Evolutionary conservation across 768 basidiomycete species (phyloP), one percentile per base, ranked within the genome.

Genomic region (Suillus decipiens): DNA sequence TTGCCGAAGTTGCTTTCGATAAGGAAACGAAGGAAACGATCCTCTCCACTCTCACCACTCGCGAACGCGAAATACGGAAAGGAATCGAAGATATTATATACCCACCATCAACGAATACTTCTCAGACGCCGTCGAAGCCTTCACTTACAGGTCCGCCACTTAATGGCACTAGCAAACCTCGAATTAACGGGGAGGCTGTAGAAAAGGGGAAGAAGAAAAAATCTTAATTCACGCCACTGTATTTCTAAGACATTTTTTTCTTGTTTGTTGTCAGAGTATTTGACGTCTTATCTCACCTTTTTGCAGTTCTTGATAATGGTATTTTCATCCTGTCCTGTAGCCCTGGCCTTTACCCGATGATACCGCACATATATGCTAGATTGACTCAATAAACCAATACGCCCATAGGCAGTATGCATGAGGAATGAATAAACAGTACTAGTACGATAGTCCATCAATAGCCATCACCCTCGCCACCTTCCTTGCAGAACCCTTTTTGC

Each of bases 401-500:
- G 63, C 39, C 45, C 43, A 36, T 53, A 50, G 34, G 59, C 59
- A 33, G 34, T 39, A 58, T 42, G 59, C 43, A 54, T 41, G 39
- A 50, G 54, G 53, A 61, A 51, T 63, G 54, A 53, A 68, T 69
- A 69, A 60, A 65, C 61, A 64, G 56, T 61, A 42, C 33, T 54
- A 64, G 56, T 61, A 42, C 36, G 17, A 47, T 59, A 51, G 61
- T 61, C 36, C 28, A 60, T 75, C 70, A 97, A 76, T 98, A 99
- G 12, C 94, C 94, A 75, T 98, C 96, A 9, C 96, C 96, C 79
- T 98, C 96, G 42, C 94, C 93, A 12, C 95, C 95, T 74, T 98
- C 96, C 74, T 89, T 93, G 73, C 89, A 94, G 76, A 96, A 99
- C 2, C 96, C 96, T 67, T 88, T 87, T 73, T 92, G 82, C 72